phyloP scores from a whole-genome alignment of 345 rosid genomes.

The Salix exigua region DNA sequence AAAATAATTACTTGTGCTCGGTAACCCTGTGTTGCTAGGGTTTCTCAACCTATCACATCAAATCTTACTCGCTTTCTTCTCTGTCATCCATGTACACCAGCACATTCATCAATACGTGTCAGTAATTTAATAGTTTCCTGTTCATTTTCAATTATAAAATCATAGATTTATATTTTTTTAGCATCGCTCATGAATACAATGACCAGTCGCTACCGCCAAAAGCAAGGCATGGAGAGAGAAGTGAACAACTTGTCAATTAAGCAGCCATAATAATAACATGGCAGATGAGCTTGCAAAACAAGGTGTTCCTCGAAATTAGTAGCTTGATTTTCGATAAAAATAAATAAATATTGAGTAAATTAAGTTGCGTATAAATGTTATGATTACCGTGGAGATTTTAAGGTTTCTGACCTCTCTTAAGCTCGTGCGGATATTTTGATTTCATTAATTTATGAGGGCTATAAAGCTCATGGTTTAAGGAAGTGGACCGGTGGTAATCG shows the following conservation, averaged over 20 bases:
- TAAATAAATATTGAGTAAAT: no score
- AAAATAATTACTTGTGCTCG: neutral
- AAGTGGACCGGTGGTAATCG: no score
- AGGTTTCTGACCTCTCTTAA: no score
- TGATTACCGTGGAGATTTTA: no score
- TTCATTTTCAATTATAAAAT: neutral
- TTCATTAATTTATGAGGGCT: no score
- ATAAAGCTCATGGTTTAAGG: no score
- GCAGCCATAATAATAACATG: neutral
- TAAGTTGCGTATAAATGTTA: no score
- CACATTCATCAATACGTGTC: neutral
- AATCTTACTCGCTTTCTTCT: neutral
- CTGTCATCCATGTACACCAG: neutral
- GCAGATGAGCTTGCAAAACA: no score
- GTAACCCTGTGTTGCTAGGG: constrained; percentile 13
- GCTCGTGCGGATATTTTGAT: no score
- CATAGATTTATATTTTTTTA: neutral
- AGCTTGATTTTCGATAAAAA: no score
- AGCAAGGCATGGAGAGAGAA: neutral
- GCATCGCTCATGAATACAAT: neutral
- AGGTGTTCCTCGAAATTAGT: no score
- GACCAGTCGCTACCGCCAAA: neutral
- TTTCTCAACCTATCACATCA: neutral
- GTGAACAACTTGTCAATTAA: neutral
- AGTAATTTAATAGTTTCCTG: no score